These are phyloP conservation scores for Suillus subaureus DNA, from an alignment of 768 basidiomycete genomes.

Conservation along the genomic window DNA sequence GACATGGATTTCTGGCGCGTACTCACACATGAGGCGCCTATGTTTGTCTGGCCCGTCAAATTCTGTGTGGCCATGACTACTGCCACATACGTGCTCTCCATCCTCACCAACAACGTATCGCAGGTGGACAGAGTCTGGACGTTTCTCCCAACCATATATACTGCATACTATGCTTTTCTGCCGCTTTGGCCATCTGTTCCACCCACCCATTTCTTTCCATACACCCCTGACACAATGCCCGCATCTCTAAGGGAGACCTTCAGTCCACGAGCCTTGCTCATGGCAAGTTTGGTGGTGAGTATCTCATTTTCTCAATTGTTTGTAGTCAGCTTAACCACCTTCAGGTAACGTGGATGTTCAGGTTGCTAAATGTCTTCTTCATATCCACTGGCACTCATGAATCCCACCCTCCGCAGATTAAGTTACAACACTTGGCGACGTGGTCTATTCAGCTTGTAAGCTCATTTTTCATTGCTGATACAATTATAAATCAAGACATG, in stretches of 20 bases:
- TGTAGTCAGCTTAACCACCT: slow-evolving; percentile 4
- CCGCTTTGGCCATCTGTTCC: slow-evolving; percentile 54
- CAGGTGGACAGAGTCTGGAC: slow-evolving; percentile 88
- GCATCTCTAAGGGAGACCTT: slow-evolving; percentile 41
- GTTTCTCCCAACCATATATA: slow-evolving; percentile 80
- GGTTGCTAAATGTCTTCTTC: slow-evolving; percentile 33
- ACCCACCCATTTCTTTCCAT: slow-evolving; percentile 49
- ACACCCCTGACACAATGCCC: slow-evolving; percentile 50
- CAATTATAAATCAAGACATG: not conserved
- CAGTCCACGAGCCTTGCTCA: slow-evolving; percentile 74
- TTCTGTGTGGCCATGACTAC: slow-evolving; percentile 54
- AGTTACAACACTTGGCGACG: slow-evolving; percentile 84
- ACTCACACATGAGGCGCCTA: slow-evolving; percentile 28
- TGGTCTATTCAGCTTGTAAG: slow-evolving; percentile 76
- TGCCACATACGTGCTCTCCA: slow-evolving; percentile 57
- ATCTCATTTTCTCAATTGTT: not conserved
- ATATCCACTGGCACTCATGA: not conserved
- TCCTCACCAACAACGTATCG: slow-evolving; percentile 78
- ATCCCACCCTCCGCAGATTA: slow-evolving; percentile 41
- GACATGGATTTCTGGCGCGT: slow-evolving; percentile 17
- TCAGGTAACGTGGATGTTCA: slow-evolving; percentile 61
- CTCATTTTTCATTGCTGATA: slow-evolving; percentile 5
- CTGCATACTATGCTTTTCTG: slow-evolving; percentile 77
- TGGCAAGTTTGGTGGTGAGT: slow-evolving; percentile 68
- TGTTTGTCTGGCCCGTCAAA: slow-evolving; percentile 63